phyloP scores from a whole-genome alignment of 2,329 filamentous ascomycete genomes.

The Pochonia chlamydosporia region DNA sequence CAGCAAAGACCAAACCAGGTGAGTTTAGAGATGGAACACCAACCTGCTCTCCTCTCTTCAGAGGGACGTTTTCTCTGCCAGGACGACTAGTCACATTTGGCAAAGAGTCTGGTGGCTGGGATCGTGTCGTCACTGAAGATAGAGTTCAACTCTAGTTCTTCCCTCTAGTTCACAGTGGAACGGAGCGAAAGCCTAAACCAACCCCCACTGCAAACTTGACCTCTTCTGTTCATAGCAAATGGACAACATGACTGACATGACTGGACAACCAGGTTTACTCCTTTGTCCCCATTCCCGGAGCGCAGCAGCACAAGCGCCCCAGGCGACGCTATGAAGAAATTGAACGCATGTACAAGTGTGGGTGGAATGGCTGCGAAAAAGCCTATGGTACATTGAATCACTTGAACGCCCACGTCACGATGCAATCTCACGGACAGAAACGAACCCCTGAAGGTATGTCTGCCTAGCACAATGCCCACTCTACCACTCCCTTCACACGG shows the following conservation, averaged over 20 bases:
- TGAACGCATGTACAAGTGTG: conserved; percentile 99
- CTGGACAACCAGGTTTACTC: conserved; percentile 75
- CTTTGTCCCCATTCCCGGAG: conserved; percentile 94
- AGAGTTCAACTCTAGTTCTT: not conserved
- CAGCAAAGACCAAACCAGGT: conserved; percentile 56
- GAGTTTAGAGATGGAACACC: conserved; percentile 28
- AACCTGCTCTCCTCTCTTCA: not conserved
- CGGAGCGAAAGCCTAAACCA: not conserved
- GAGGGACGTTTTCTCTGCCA: not conserved
- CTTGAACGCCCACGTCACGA: conserved; percentile 95
- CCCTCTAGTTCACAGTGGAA: not conserved
- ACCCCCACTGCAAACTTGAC: too few relatives aligned
- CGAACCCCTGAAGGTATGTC: conserved; percentile 90
- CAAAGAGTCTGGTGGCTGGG: not conserved
- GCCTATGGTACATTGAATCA: conserved; percentile 97
- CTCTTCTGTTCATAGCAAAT: too few relatives aligned
- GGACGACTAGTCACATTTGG: not conserved
- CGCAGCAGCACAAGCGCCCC: conserved; percentile 94
- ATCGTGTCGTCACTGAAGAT: not conserved
- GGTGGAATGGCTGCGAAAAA: conserved; percentile 97
- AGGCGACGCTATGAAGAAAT: conserved; percentile 95
- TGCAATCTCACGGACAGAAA: conserved; percentile 95
- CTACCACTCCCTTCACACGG: too few relatives aligned
- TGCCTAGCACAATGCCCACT: too few relatives aligned
- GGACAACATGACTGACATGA: conserved; percentile 5